Percentiles rank a stretch among this genome's conserved stretches.
These are phyloP conservation scores for Talaromyces verruculosus DNA, from an alignment of 2,329 filamentous ascomycete species.

Conservation along the genomic window DNA sequence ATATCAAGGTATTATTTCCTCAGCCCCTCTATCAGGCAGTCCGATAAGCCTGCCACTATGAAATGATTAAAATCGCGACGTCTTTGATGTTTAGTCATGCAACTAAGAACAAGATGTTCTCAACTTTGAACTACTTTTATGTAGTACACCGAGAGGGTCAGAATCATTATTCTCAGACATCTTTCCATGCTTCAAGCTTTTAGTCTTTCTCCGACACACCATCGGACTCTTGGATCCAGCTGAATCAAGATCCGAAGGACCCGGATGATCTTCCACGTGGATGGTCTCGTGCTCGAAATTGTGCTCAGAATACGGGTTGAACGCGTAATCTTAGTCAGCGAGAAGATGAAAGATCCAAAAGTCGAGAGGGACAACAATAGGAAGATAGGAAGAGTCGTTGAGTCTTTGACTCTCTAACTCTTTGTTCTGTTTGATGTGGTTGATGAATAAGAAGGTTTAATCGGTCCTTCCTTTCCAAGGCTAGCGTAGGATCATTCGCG, in stretches of 20 bases:
- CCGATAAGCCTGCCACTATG: neutral
- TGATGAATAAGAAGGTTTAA: neutral
- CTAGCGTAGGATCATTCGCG: neutral
- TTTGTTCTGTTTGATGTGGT: neutral
- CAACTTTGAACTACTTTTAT: neutral
- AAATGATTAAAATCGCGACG: neutral
- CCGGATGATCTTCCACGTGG: neutral
- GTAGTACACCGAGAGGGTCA: neutral
- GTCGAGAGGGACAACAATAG: neutral
- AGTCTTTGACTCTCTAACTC: neutral
- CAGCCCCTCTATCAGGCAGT: neutral
- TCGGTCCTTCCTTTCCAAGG: neutral
- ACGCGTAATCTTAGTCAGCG: neutral
- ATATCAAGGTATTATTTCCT: neutral
- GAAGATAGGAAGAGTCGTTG: neutral
- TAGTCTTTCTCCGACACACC: neutral
- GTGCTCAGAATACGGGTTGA: neutral
- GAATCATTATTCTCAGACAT: neutral
- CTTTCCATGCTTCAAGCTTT: neutral
- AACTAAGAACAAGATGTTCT: neutral
- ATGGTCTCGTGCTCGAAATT: neutral
- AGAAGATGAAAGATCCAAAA: neutral
- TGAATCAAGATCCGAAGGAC: neutral
- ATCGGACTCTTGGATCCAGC: neutral
- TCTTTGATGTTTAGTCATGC: neutral